These are phyloP conservation scores for Nothomitra cinnamomea DNA, from an alignment of 2,329 filamentous ascomycete genomes.

Conservation along the genomic window DNA sequence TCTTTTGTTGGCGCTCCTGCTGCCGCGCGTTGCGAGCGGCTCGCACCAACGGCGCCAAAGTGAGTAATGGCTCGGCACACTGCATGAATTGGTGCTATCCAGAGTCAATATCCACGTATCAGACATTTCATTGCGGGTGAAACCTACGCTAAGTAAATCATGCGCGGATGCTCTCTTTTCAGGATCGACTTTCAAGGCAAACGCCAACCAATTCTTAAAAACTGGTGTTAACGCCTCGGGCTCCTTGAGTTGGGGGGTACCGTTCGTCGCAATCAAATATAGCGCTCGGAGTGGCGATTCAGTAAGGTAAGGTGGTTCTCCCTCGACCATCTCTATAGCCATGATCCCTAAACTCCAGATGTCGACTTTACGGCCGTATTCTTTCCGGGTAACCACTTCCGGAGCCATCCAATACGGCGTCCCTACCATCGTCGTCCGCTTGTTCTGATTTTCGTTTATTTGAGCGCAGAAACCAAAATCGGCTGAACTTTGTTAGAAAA, in stretches of 20 bases:
- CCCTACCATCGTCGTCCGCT: constrained; percentile 97
- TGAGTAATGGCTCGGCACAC: constrained; percentile 29
- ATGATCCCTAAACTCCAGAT: constrained; percentile 98
- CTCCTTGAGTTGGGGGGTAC: constrained; percentile 88
- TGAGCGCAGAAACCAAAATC: constrained; percentile 98
- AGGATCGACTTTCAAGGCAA: constrained; percentile 89
- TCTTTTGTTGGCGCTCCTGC: constrained; percentile 63
- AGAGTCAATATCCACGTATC: constrained; percentile 9
- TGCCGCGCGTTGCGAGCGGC: constrained; percentile 72
- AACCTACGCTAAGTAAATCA: constrained; percentile 73
- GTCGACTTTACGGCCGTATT: constrained; percentile 95
- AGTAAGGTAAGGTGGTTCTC: constrained; percentile 89
- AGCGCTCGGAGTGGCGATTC: constrained; percentile 85
- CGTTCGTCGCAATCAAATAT: constrained; percentile 93
- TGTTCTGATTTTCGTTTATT: constrained; percentile 92
- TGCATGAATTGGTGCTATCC: constrained; percentile 31
- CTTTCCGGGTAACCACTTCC: constrained; percentile 91
- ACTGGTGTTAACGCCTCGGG: constrained; percentile 64
- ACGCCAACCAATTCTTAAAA: constrained; percentile 82
- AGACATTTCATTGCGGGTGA: constrained; percentile 7
- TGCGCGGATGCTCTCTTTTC: constrained; percentile 93
- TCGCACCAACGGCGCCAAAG: constrained; percentile 37
- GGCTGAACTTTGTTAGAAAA: constrained; percentile 36
- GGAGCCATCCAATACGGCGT: constrained; percentile 99
- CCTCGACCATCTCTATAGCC: constrained; percentile 99